Base-by-base conservation (phyloP, 1,139 yeast genomes). In the Geotrichum carabidarum region DNA sequence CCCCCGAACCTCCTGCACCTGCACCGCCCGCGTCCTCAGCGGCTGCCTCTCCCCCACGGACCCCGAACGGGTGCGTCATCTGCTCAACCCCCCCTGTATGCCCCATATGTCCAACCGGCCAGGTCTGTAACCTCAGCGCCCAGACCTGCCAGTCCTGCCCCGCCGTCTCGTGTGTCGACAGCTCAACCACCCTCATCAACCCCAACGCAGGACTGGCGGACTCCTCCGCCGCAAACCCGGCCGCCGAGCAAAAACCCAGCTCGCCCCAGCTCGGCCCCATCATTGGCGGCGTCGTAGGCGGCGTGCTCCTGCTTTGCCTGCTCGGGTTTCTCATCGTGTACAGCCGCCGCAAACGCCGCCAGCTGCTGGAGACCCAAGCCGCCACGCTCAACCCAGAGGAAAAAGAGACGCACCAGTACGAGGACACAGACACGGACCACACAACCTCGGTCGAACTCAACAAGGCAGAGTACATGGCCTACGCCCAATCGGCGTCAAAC, bases 141-240 rank as follows among this genome's bases (percentile, higher is more conserved):
- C 58, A 56, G 27, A 48, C 58, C 18, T 56, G 58, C 46, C 50
- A 53, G 43, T 15, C 48, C 5, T 56, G 58, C 43, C 51, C 58
- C 9, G 12, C 46, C 6, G 58, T 56, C 12, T 50, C 56, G 12
- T 56, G 58, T 31, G 45, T 56, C 27, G 47, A 50, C 11, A 41
- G 38, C 15, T 18, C 51, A 17, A n/a, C 46, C n/a, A 48, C 53
- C 2, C 34, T 30, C 17, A 46, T 54, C 11, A 35, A 45, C 41
- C 34, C 35, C 12, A 32, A 31, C 11, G 31, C 48, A 3, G 18
- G 42, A 14, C 18, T 50, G 2, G n/a, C n/a, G n/a, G 14, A 42
- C 2, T 8, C 54, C 5, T 3, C 51, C 9, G 30, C 56, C 30
- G 6, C 54, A 12, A 12, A 53, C 9, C 45, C 50, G 2, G 7